Percentiles rank a stretch among this genome's conserved stretches.
Evolutionary conservation across 176 grass and related monocot genomes (phyloP).

Genomic region (Oryza glaberrima): DNA sequence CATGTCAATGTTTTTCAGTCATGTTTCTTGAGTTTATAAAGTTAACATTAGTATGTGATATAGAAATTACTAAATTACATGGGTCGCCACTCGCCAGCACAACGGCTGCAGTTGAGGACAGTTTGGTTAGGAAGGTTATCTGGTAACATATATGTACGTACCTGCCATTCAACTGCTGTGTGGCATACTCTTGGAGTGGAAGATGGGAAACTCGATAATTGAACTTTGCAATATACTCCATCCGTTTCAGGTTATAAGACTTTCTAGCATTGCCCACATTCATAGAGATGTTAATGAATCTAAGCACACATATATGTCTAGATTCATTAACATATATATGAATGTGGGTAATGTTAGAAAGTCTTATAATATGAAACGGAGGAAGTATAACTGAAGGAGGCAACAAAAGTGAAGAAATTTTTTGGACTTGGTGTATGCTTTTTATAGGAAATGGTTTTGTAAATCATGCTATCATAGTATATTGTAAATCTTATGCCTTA

Average conservation of each 20-base stretch:
- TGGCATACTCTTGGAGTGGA: background rate
- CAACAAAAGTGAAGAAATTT: background rate
- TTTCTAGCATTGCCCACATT: too few species aligned
- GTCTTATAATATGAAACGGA: too few species aligned
- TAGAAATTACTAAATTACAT: constrained; percentile 21
- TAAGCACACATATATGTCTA: too few species aligned
- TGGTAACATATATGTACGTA: background rate
- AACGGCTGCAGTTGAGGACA: constrained; percentile 6
- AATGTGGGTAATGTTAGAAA: too few species aligned
- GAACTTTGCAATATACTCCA: background rate
- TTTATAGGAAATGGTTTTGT: background rate
- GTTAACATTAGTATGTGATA: background rate
- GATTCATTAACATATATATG: too few species aligned
- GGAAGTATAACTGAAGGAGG: background rate
- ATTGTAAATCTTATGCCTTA: background rate
- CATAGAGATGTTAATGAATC: too few species aligned
- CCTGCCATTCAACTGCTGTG: background rate
- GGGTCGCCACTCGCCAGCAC: background rate
- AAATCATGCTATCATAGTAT: background rate
- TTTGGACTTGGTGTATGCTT: background rate
- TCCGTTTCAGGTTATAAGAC: too few species aligned
- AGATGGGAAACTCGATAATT: background rate
- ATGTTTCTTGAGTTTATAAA: background rate
- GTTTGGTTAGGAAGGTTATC: constrained; percentile 14
- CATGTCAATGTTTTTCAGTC: background rate